Conservation (phyloP, 2,329 filamentous ascomycete species). For the Neofusicoccum ribis region DNA sequence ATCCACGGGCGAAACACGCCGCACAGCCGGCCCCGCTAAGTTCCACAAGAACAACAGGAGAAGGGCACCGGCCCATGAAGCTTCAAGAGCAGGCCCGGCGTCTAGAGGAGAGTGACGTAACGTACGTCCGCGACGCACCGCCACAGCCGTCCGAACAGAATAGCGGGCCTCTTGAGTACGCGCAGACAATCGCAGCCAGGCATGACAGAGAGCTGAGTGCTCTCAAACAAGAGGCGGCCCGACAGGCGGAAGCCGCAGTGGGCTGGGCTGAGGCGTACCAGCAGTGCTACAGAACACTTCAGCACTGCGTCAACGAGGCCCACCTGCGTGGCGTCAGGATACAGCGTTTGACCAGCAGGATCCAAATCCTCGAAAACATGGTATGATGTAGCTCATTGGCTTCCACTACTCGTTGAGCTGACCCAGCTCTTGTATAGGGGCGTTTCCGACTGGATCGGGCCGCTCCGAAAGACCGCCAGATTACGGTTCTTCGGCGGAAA, state of each 20-base stretch:
- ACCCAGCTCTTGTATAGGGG: background rate
- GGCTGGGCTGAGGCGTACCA: constrained; percentile 4
- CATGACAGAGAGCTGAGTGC: background rate
- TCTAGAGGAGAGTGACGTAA: background rate
- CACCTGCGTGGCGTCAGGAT: background rate
- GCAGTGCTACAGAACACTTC: constrained; percentile 2
- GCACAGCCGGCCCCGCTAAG: background rate
- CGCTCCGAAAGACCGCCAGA: background rate
- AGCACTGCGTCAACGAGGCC: background rate
- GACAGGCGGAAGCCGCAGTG: background rate
- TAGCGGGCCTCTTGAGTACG: background rate
- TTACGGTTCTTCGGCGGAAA: background rate
- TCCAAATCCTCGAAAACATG: constrained; percentile 1
- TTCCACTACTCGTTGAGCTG: background rate
- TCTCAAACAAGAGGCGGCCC: background rate
- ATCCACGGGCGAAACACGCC: background rate
- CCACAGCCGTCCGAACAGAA: background rate
- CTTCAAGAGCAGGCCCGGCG: background rate
- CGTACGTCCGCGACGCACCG: background rate
- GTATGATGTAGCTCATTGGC: background rate
- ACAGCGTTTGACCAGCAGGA: background rate
- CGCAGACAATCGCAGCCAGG: background rate
- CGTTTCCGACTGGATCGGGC: background rate
- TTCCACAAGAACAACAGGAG: background rate
- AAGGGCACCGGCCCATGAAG: background rate